These are phyloP conservation scores for Metschnikowia henanensis DNA, from an alignment of 805 yeast genomes.

Conservation along the genomic window DNA sequence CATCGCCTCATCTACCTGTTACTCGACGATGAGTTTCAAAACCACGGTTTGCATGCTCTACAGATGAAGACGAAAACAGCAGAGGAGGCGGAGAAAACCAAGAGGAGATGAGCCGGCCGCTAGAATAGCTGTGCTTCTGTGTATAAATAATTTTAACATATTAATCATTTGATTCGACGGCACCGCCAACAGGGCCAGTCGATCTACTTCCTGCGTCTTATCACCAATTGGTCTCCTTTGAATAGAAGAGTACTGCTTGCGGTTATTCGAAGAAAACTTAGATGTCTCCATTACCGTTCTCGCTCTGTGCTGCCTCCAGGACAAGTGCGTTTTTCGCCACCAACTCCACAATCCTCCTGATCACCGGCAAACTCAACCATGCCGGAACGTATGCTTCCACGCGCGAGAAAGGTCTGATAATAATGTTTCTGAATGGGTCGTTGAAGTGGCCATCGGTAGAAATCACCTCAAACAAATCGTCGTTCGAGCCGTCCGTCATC, in stretches of 20 bases:
- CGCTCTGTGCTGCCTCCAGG: slow-evolving; percentile 43
- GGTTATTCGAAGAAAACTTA: neutral
- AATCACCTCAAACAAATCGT: slow-evolving; percentile 69
- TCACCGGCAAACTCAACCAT: slow-evolving; percentile 84
- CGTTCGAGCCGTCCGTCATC: slow-evolving; percentile 50
- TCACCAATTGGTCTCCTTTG: too few species aligned
- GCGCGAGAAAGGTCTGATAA: slow-evolving; percentile 73
- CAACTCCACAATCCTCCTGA: slow-evolving; percentile 85
- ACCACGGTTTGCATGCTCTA: slow-evolving; percentile 81
- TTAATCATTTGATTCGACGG: neutral
- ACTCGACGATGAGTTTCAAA: slow-evolving; percentile 69
- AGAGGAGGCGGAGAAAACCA: slow-evolving; percentile 38
- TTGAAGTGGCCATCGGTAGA: slow-evolving; percentile 74
- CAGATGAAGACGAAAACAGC: slow-evolving; percentile 82
- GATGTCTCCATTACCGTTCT: slow-evolving; percentile 3
- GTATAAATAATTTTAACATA: neutral
- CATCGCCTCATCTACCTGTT: slow-evolving; percentile 74
- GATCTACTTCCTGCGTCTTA: too few species aligned
- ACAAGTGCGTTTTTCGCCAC: slow-evolving; percentile 81
- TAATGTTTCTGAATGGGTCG: slow-evolving; percentile 78
- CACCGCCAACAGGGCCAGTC: too few species aligned
- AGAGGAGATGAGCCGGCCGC: slow-evolving; percentile 7
- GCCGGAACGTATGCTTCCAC: slow-evolving; percentile 94
- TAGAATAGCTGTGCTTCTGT: neutral
- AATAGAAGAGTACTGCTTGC: neutral